Evolutionary conservation across 208 protist genomes (phyloP).

Genomic region (Trypanosoma conorhini): DNA sequence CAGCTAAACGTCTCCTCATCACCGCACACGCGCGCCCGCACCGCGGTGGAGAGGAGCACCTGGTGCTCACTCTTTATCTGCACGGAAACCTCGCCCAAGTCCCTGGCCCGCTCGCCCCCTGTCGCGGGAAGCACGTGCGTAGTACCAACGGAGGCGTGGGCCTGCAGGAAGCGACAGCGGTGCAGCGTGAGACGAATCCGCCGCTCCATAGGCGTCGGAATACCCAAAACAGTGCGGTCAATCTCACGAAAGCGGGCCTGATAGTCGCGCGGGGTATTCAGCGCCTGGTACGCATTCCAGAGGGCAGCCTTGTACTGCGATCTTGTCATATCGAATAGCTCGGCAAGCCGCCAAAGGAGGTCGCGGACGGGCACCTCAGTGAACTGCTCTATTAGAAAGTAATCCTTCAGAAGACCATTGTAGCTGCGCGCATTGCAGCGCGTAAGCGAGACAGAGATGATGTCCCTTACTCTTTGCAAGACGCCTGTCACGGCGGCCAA

Average conservation of each 20-base stretch:
- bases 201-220: constrained; percentile 25
- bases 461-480: constrained; percentile 34
- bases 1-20: not conserved
- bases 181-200: constrained; percentile 53
- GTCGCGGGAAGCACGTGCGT: not conserved
- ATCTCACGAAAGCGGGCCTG: constrained; percentile 65
- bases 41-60: not conserved
- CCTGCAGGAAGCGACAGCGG: constrained; percentile 45
- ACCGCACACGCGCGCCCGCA: not conserved
- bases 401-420: constrained; percentile 37
- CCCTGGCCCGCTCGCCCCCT: not conserved
- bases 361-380: constrained; percentile 56
- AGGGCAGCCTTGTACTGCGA: constrained; percentile 49
- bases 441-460: constrained; percentile 32
- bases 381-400: constrained; percentile 48
- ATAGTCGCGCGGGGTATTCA: constrained; percentile 60
- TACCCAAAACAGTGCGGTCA: constrained; percentile 46
- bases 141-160: not conserved
- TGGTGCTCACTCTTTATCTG: constrained; percentile 7
- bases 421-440: constrained; percentile 29
- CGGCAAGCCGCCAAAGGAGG: constrained; percentile 49
- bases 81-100: constrained; percentile 9
- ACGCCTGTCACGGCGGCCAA: constrained; percentile 34
- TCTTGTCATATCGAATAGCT: constrained; percentile 43
- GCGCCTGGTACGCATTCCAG: constrained; percentile 37